Conservation (phyloP, 768 basidiomycete genomes). For the Hemileccinum impolitum region DNA sequence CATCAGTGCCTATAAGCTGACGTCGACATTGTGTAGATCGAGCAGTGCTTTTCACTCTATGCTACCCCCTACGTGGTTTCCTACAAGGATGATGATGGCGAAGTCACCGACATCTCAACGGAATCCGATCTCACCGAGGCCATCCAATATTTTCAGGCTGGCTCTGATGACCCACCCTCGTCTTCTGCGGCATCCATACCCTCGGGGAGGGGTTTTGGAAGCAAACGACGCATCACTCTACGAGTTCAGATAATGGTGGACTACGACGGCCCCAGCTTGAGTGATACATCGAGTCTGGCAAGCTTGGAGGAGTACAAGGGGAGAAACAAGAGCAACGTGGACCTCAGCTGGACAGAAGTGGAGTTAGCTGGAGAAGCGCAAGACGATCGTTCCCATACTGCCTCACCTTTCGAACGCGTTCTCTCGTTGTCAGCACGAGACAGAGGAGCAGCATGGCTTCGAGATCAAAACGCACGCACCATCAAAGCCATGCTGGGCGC, state of each 20-base stretch:
- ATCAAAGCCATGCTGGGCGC: constrained; percentile 59
- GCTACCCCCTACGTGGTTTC: constrained; percentile 67
- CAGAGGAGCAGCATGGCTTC: constrained; percentile 77
- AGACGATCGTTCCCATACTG: constrained; percentile 48
- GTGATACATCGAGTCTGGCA: constrained; percentile 79
- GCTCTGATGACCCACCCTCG: constrained; percentile 64
- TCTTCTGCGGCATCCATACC: constrained; percentile 74
- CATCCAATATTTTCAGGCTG: constrained; percentile 79
- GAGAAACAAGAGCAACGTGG: constrained; percentile 54
- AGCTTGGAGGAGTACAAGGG: constrained; percentile 72
- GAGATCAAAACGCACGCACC: constrained; percentile 72
- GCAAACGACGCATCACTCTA: constrained; percentile 74
- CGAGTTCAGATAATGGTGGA: constrained; percentile 77
- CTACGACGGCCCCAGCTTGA: constrained; percentile 88
- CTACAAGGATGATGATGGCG: constrained; percentile 89
- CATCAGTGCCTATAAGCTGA: background rate
- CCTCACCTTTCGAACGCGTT: constrained; percentile 38
- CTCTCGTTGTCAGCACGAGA: constrained; percentile 49
- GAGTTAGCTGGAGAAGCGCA: constrained; percentile 47
- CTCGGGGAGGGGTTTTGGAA: constrained; percentile 59
- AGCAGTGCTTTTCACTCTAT: constrained; percentile 77
- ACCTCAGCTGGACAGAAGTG: constrained; percentile 43
- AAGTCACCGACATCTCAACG: constrained; percentile 61
- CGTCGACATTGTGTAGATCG: constrained; percentile 51
- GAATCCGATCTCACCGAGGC: constrained; percentile 83